phyloP scores from a whole-genome alignment of 352 stramenopile genomes.

The Globisporangium viniferum region DNA sequence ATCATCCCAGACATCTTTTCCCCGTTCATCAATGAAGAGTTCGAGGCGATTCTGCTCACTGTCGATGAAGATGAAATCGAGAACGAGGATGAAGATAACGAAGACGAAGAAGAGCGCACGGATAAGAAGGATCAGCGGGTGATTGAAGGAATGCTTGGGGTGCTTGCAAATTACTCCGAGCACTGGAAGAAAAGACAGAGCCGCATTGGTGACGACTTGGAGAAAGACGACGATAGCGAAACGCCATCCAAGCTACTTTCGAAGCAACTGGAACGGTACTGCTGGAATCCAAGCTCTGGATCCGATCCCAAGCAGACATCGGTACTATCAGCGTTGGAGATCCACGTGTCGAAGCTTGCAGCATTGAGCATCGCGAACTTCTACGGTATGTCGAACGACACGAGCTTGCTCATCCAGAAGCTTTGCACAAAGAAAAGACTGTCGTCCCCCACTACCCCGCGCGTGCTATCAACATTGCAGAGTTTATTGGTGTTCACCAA shows the following conservation, averaged over 20 bases:
- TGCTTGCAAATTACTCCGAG: constrained; percentile 54
- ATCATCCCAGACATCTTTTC: constrained; percentile 49
- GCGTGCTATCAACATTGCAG: constrained; percentile 39
- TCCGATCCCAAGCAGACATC: constrained; percentile 24
- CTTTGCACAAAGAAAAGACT: constrained; percentile 58
- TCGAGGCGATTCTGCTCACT: constrained; percentile 46
- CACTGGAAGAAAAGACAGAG: constrained; percentile 32
- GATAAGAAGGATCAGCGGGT: constrained; percentile 40
- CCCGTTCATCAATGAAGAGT: constrained; percentile 45
- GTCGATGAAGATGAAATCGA: constrained; percentile 9
- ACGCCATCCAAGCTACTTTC: constrained; percentile 31
- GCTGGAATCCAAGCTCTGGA: constrained; percentile 27
- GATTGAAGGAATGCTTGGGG: constrained; percentile 42
- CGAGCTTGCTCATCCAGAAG: constrained; percentile 33
- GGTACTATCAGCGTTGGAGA: constrained; percentile 27
- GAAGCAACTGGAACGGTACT: constrained; percentile 49
- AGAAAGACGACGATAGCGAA: constrained; percentile 20
- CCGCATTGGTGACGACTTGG: constrained; percentile 15
- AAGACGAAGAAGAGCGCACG: constrained; percentile 35
- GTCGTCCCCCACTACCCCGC: constrained; percentile 14
- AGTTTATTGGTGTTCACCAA: constrained; percentile 69
- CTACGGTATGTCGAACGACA: constrained; percentile 32
- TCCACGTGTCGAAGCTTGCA: constrained; percentile 49
- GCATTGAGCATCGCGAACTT: constrained; percentile 51
- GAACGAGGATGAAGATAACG: constrained; percentile 17